These are phyloP conservation scores for Gnomoniopsis smithogilvyi DNA, from an alignment of 2,329 filamentous ascomycete species.

Conservation along the genomic window DNA sequence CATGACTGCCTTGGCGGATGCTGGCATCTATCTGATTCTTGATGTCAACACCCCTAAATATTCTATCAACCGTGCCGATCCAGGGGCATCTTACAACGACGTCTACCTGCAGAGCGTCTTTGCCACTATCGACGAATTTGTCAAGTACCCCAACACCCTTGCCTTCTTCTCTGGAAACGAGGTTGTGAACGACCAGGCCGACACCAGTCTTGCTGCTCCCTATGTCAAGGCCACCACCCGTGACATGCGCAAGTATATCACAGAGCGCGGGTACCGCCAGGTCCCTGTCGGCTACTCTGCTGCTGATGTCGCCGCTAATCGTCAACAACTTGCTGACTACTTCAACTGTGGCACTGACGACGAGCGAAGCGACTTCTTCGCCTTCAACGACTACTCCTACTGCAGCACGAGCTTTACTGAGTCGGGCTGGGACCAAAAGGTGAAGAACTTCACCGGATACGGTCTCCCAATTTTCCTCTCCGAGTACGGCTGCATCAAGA, in stretches of 20 bases:
- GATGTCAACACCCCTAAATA: constrained; percentile 90
- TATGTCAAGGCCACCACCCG: constrained; percentile 78
- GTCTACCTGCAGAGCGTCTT: constrained; percentile 83
- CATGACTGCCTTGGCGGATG: constrained; percentile 76
- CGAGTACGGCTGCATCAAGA: constrained; percentile 87
- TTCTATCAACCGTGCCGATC: constrained; percentile 76
- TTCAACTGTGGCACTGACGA: constrained; percentile 91
- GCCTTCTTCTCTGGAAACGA: constrained; percentile 84
- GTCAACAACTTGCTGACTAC: constrained; percentile 81
- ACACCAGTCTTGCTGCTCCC: constrained; percentile 63
- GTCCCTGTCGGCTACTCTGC: constrained; percentile 74
- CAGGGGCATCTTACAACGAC: constrained; percentile 78
- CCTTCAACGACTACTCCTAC: constrained; percentile 82
- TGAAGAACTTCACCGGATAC: constrained; percentile 82
- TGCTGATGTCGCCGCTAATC: constrained; percentile 82
- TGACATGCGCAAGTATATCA: constrained; percentile 71
- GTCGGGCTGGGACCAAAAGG: constrained; percentile 85
- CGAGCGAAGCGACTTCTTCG: constrained; percentile 83
- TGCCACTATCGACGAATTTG: constrained; percentile 81
- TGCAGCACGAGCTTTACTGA: constrained; percentile 67
- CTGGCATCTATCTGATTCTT: constrained; percentile 87
- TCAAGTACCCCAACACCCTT: constrained; percentile 80
- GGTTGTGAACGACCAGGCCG: constrained; percentile 66
- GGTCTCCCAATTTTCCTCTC: constrained; percentile 91
- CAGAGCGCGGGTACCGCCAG: constrained; percentile 55